A percentile compares a stretch with the other conserved stretches of the same genome.
phyloP scores from a whole-genome alignment of 1,284 basidiomycete species.

The Trichosporon faecale region DNA sequence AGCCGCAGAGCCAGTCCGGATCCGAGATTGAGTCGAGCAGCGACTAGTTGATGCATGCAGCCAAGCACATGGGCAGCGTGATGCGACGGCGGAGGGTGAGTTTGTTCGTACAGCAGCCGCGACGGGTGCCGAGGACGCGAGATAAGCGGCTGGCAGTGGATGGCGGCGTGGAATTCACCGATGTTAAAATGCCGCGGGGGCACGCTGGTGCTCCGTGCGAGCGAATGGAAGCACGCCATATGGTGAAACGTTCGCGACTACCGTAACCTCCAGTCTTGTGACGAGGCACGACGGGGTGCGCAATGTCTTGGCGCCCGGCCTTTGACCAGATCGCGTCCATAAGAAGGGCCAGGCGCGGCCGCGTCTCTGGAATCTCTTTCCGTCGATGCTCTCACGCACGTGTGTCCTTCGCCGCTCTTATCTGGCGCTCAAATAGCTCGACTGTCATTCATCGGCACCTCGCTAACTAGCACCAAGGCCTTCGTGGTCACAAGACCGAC shows the following conservation, averaged over 20 bases:
- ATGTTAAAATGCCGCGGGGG: conserved; percentile 8
- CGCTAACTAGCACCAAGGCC: background rate
- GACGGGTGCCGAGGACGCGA: background rate
- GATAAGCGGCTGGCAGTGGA: background rate
- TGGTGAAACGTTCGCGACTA: conserved; percentile 4
- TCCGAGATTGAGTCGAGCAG: conserved; percentile 4
- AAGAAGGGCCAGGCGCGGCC: background rate
- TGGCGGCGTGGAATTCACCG: background rate
- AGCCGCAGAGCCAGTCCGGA: background rate
- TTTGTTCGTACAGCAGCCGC: background rate
- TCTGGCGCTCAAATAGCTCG: background rate
- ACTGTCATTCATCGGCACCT: background rate
- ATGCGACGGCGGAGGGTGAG: background rate
- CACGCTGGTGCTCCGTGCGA: background rate
- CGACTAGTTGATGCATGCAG: background rate
- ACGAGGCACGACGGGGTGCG: background rate
- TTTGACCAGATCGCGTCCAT: background rate
- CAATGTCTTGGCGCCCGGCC: background rate
- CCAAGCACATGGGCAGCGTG: background rate
- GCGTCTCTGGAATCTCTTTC: background rate
- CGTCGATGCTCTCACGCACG: background rate
- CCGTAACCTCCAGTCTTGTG: background rate
- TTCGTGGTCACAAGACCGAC: background rate
- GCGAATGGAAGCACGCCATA: conserved; percentile 10
- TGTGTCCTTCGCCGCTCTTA: background rate